Evolutionary conservation across 805 yeast species (phyloP).

Genomic region (Brettanomyces custersianus): DNA sequence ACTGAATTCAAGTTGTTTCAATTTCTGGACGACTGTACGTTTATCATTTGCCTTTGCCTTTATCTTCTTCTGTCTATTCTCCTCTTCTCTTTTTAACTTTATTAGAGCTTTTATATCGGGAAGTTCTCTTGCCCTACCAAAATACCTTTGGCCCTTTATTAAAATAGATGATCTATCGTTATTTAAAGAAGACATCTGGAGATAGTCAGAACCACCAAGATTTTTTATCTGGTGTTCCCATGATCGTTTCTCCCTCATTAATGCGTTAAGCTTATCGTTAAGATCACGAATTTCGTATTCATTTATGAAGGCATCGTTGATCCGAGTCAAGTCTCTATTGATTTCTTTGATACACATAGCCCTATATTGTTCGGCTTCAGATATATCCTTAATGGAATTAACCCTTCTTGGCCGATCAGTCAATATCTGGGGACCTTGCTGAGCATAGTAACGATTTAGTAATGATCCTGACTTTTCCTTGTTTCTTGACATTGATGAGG

Average conservation of each 20-base stretch:
- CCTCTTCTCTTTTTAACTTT: constrained; percentile 22
- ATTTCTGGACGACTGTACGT: not conserved
- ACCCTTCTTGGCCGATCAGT: constrained; percentile 51
- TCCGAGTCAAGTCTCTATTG: constrained; percentile 45
- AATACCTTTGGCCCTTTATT: constrained; percentile 57
- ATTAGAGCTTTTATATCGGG: constrained; percentile 57
- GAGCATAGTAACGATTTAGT: constrained; percentile 55
- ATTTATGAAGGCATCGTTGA: constrained; percentile 52
- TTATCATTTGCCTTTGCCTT: not conserved
- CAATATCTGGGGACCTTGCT: constrained; percentile 35
- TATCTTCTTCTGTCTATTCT: constrained; percentile 9
- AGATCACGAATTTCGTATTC: constrained; percentile 60
- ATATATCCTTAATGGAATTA: constrained; percentile 13
- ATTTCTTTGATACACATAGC: constrained; percentile 54
- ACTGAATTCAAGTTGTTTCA: constrained; percentile 16
- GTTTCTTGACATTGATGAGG: constrained; percentile 56
- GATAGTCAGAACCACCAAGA: constrained; percentile 67
- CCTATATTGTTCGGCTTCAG: constrained; percentile 68
- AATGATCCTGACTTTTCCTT: constrained; percentile 69
- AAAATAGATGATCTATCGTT: constrained; percentile 1
- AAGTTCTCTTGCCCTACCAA: constrained; percentile 75
- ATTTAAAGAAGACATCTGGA: not conserved
- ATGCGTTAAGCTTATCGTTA: constrained; percentile 64
- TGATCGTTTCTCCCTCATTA: constrained; percentile 55
- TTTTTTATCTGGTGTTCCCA: constrained; percentile 73